Percentiles rank a stretch among this genome's conserved stretches.
These are phyloP conservation scores for Uronychia binucleata DNA, from an alignment of 73 alveolate genomes.

Conservation along the genomic window DNA sequence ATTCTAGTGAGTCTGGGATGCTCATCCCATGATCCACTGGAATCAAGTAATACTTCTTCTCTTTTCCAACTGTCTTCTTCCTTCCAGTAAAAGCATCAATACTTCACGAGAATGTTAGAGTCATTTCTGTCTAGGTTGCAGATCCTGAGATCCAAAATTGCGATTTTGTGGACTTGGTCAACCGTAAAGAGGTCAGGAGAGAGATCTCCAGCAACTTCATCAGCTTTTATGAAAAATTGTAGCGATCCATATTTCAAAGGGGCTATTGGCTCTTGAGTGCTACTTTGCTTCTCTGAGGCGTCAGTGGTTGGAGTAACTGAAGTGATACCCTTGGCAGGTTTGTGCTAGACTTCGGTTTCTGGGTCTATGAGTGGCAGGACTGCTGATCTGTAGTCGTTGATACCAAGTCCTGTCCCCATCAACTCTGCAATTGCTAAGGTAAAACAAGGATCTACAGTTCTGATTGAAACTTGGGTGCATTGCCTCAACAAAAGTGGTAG, in stretches of 20 bases:
- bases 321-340: conserved; percentile 9
- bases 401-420: conserved; percentile 10
- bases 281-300: conserved; percentile 36
- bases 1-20: conserved; percentile 92
- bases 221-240: conserved; percentile 81
- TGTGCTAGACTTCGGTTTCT: conserved; percentile 49
- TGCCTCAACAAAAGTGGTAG: conserved; percentile 95
- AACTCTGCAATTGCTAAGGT: conserved; percentile 36
- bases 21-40: conserved; percentile 98
- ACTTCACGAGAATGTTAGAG: conserved; percentile 87
- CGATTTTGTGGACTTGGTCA: conserved; percentile 94
- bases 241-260: conserved; percentile 90
- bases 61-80: conserved; percentile 45
- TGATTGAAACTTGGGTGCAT: conserved; percentile 88
- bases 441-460: conserved; percentile 40
- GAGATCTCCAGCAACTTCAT: conserved; percentile 89
- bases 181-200: conserved; percentile 84
- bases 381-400: conserved; percentile 18
- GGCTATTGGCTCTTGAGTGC: conserved; percentile 6
- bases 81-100: conserved; percentile 11
- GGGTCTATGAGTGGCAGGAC: conserved; percentile 12
- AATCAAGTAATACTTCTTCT: conserved; percentile 74
- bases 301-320: conserved; percentile 4
- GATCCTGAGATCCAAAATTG: conserved; percentile 93
- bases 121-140: conserved; percentile 97